These are phyloP conservation scores for Papiliotrema terrestris DNA, from an alignment of 1,284 basidiomycete genomes.

Conservation along the genomic window DNA sequence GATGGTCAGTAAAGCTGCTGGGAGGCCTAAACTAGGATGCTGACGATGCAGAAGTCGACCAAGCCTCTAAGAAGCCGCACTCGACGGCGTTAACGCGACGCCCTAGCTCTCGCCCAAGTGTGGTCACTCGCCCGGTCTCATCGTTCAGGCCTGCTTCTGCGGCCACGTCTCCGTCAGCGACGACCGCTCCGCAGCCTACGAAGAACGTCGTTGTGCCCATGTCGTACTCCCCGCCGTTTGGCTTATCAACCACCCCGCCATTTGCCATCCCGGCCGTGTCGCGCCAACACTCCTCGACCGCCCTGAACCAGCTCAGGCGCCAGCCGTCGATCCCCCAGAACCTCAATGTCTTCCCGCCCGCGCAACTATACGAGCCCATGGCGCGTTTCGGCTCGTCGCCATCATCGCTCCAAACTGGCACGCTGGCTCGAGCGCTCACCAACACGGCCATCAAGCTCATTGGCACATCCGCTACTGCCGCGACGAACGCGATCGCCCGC, in stretches of 20 bases:
- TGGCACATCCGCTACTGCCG: constrained; percentile 56
- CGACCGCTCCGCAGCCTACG: constrained; percentile 8
- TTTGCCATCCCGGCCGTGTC: constrained; percentile 39
- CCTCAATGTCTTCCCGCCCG: constrained; percentile 23
- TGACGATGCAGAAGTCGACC: constrained; percentile 46
- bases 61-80: constrained; percentile 40
- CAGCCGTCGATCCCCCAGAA: constrained; percentile 33
- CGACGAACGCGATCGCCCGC: constrained; percentile 39
- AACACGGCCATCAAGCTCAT: constrained; percentile 89
- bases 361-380: constrained; percentile 19
- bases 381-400: constrained; percentile 35
- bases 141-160: constrained; percentile 34
- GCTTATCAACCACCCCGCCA: constrained; percentile 48
- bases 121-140: constrained; percentile 43
- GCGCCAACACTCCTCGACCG: neutral
- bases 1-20: constrained; percentile 47
- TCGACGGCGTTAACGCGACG: constrained; percentile 38
- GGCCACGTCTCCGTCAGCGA: constrained; percentile 3
- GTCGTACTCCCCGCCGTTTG: constrained; percentile 50
- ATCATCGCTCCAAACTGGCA: constrained; percentile 53
- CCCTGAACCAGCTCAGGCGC: constrained; percentile 16
- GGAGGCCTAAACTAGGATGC: neutral
- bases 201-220: constrained; percentile 21
- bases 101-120: constrained; percentile 42
- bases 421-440: constrained; percentile 78